Conservation (phyloP, 2,329 filamentous ascomycete species). For the Clarireedia homoeocarpa region DNA sequence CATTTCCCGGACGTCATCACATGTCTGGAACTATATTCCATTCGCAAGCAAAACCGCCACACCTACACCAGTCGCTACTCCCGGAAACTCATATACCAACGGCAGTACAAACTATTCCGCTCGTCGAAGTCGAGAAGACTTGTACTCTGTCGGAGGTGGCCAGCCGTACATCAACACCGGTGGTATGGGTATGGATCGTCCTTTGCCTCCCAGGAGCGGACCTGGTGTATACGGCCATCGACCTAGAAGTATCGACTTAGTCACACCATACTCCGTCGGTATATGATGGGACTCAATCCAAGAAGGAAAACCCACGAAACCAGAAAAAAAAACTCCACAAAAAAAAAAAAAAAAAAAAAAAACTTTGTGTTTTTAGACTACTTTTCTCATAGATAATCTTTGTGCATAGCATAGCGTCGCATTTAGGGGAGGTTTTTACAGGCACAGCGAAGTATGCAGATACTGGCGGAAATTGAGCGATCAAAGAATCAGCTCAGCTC, state of each 20-base stretch:
- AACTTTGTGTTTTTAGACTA: not conserved
- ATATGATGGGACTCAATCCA: not conserved
- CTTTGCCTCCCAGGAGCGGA: slow-evolving; percentile 45
- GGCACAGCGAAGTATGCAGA: not conserved
- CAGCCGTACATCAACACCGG: slow-evolving; percentile 30
- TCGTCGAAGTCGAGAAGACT: slow-evolving; percentile 20
- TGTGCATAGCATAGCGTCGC: not conserved
- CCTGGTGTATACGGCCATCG: slow-evolving; percentile 45
- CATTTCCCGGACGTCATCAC: slow-evolving; percentile 18
- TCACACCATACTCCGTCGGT: slow-evolving; percentile 39
- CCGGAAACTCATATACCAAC: slow-evolving; percentile 21
- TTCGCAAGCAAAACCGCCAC: slow-evolving; percentile 20
- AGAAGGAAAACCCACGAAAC: no score
- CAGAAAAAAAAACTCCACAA: not conserved
- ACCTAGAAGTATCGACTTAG: slow-evolving; percentile 55
- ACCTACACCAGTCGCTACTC: slow-evolving; percentile 20
- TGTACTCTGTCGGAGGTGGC: slow-evolving; percentile 17
- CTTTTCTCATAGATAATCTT: slow-evolving; percentile 1
- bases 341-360: not conserved
- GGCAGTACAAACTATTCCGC: slow-evolving; percentile 12
- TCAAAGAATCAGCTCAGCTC: not conserved
- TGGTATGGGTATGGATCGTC: slow-evolving; percentile 40
- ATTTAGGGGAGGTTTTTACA: not conserved
- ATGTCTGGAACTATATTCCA: slow-evolving; percentile 27
- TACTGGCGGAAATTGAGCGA: not conserved